A percentile compares a stretch with the other conserved stretches of the same genome.
Evolutionary conservation across 73 alveolate species (phyloP).

Genomic region (Durusdinium trenchii): DNA sequence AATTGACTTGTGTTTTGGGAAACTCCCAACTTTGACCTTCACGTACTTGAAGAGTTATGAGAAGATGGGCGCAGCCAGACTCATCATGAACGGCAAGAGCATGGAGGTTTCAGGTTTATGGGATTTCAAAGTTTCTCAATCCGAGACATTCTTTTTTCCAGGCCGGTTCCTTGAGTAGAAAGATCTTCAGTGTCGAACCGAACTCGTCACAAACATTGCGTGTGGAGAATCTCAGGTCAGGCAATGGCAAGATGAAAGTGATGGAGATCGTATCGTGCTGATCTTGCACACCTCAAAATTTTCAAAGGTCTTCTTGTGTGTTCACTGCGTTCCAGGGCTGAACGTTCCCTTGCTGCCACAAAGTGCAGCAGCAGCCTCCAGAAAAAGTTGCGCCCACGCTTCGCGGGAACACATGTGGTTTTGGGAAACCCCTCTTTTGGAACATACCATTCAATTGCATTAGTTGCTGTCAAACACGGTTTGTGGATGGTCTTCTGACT

Average conservation of each 20-base stretch:
- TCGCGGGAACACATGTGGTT: too few relatives aligned
- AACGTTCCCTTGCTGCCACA: too few relatives aligned
- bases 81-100: background rate
- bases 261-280: background rate
- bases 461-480: too few relatives aligned
- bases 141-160: background rate
- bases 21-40: background rate
- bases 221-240: background rate
- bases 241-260: conserved; percentile 10
- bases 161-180: background rate
- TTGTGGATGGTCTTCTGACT: too few relatives aligned
- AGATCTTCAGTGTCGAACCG: background rate
- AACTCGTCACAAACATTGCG: background rate
- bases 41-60: conserved; percentile 14
- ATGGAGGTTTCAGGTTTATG: background rate
- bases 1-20: background rate
- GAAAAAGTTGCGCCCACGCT: too few relatives aligned
- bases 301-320: too few relatives aligned
- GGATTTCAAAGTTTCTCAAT: background rate
- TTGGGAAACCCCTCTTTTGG: too few relatives aligned
- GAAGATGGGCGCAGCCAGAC: background rate
- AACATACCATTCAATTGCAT: too few relatives aligned
- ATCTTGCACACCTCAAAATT: too few relatives aligned
- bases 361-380: too few relatives aligned
- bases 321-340: too few relatives aligned